Conservation (phyloP, 129 eudicot genomes). For the Chrysanthemum seticuspe region DNA sequence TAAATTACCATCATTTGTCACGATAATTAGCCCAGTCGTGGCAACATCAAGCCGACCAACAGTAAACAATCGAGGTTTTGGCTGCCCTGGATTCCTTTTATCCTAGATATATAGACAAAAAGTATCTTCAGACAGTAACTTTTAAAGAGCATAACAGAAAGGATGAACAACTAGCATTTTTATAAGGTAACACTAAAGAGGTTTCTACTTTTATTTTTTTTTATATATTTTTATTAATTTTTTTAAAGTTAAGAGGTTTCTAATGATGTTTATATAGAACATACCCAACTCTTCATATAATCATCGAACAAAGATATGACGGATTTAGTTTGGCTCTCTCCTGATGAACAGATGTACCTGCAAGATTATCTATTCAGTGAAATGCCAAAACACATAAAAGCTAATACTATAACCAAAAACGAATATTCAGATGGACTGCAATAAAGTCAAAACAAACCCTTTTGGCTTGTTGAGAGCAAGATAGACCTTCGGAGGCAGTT, state of each 20-base stretch:
- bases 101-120: constrained; percentile 22
- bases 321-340: constrained; percentile 78
- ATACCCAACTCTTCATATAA: constrained; percentile 83
- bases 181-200: too few relatives aligned
- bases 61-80: constrained; percentile 83
- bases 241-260: too few relatives aligned
- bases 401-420: neutral
- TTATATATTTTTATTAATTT: too few relatives aligned
- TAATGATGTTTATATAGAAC: constrained; percentile 11
- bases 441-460: constrained; percentile 69
- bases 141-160: too few relatives aligned
- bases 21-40: constrained; percentile 86
- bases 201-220: too few relatives aligned
- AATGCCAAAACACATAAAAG: constrained; percentile 11
- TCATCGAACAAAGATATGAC: constrained; percentile 67
- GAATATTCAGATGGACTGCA: neutral
- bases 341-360: constrained; percentile 95
- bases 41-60: constrained; percentile 95
- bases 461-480: constrained; percentile 98
- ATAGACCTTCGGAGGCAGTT: constrained; percentile 89
- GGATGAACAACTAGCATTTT: too few relatives aligned
- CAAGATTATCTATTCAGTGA: constrained; percentile 3
- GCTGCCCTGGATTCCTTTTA: constrained; percentile 69
- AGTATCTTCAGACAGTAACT: too few relatives aligned
- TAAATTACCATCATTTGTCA: constrained; percentile 87